phyloP scores from a whole-genome alignment of 345 rosid genomes.

The Eucalyptus melliodora region DNA sequence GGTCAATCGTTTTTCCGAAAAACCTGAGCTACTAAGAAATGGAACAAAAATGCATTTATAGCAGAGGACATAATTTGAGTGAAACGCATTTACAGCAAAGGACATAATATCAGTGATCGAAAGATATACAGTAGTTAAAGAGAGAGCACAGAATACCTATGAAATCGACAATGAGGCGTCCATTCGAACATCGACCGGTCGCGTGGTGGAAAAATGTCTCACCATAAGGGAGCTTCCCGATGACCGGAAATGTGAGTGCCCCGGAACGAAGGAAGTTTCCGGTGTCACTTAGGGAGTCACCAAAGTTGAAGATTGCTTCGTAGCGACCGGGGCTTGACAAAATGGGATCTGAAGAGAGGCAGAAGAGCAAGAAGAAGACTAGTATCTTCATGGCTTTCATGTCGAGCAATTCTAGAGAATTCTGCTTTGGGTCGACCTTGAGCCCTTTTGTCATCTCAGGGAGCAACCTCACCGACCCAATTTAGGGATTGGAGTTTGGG shows the following conservation, averaged over 20 bases:
- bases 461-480: neutral
- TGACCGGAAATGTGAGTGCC: neutral
- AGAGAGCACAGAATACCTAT: conserved; percentile 18
- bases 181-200: conserved; percentile 15
- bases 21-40: conserved; percentile 18
- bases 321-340: neutral
- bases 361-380: neutral
- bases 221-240: conserved; percentile 34
- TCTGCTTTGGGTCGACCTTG: neutral
- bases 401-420: neutral
- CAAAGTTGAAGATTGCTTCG: neutral
- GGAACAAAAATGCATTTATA: conserved; percentile 44
- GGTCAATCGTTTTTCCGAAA: neutral
- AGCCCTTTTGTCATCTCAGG: neutral
- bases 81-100: conserved; percentile 25
- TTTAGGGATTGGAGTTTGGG: neutral
- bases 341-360: neutral
- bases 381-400: neutral
- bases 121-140: neutral
- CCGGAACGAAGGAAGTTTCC: neutral
- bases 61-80: neutral
- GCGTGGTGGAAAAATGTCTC: conserved; percentile 38
- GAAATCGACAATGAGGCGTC: neutral
- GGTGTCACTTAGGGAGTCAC: neutral
- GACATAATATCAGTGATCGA: neutral